These are phyloP conservation scores for Kodamaea sp. DNA, from an alignment of 1,139 yeast species.

Conservation along the genomic window DNA sequence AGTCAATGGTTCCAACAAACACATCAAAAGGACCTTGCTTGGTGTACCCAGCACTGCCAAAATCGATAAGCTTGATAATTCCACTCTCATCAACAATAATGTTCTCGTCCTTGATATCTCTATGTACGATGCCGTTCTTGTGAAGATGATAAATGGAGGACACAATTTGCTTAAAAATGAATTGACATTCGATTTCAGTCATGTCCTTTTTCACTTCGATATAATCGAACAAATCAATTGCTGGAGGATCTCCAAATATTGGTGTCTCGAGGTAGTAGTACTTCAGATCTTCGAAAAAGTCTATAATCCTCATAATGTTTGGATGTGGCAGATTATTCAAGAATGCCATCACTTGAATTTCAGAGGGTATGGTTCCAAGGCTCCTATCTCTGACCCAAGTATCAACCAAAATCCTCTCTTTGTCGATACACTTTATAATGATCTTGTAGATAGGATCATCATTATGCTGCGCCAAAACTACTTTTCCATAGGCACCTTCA, in stretches of 20 bases:
- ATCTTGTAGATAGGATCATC: conserved; percentile 64
- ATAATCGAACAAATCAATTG: conserved; percentile 86
- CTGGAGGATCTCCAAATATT: conserved; percentile 85
- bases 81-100: conserved; percentile 81
- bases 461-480: conserved; percentile 72
- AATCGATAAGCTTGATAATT: conserved; percentile 82
- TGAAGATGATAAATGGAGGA: conserved; percentile 82
- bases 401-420: conserved; percentile 89
- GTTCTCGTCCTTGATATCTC: conserved; percentile 95
- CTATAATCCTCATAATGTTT: conserved; percentile 78
- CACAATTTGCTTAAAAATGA: conserved; percentile 77
- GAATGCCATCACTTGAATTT: conserved; percentile 87
- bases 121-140: conserved; percentile 81
- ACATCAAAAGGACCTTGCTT: conserved; percentile 94
- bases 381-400: conserved; percentile 95
- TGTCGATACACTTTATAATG: conserved; percentile 85
- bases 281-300: conserved; percentile 87
- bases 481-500: conserved; percentile 96
- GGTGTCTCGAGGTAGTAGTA: conserved; percentile 90
- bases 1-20: conserved; percentile 95
- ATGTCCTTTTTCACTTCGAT: conserved; percentile 82
- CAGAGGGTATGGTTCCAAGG: conserved; percentile 91
- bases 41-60: conserved; percentile 91
- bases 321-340: conserved; percentile 79
- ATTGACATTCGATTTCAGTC: conserved; percentile 73